These are phyloP conservation scores for Alloascoidea africana DNA, from an alignment of 805 yeast genomes.

Conservation along the genomic window DNA sequence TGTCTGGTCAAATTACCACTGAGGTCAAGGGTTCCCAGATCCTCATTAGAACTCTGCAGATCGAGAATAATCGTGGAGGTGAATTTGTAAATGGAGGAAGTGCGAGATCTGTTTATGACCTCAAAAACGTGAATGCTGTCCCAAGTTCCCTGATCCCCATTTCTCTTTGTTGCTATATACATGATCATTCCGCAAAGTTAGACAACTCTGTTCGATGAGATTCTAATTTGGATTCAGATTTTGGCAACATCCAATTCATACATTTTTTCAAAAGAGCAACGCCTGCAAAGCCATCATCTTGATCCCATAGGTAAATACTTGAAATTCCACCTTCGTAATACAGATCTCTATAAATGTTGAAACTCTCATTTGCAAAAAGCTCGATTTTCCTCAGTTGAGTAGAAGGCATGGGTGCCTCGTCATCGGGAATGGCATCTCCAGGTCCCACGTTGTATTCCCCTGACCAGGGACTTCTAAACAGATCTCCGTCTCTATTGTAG, in stretches of 20 bases:
- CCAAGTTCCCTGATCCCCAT: constrained; percentile 44
- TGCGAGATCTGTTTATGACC: constrained; percentile 24
- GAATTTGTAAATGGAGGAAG: constrained; percentile 44
- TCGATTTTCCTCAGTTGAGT: constrained; percentile 57
- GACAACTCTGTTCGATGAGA: too few relatives aligned
- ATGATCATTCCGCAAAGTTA: too few relatives aligned
- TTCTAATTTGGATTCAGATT: too few relatives aligned
- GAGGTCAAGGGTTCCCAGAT: constrained; percentile 29
- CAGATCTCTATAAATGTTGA: constrained; percentile 83
- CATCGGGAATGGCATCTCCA: too few relatives aligned
- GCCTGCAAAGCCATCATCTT: constrained; percentile 77
- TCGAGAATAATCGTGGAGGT: constrained; percentile 84
- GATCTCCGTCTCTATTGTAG: constrained; percentile 90
- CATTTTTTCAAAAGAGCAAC: constrained; percentile 72
- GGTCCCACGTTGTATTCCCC: constrained; percentile 58
- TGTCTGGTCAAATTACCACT: constrained; percentile 86
- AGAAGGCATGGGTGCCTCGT: constrained; percentile 68
- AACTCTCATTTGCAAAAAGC: constrained; percentile 71
- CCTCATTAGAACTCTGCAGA: constrained; percentile 24
- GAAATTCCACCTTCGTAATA: constrained; percentile 93
- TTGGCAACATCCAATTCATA: too few relatives aligned
- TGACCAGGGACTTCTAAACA: constrained; percentile 84
- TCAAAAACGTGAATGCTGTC: constrained; percentile 91
- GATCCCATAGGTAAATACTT: constrained; percentile 86
- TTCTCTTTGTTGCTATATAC: too few relatives aligned